Base-by-base conservation (phyloP, 1,284 basidiomycete species). In the Sanghuangporus baumii region DNA sequence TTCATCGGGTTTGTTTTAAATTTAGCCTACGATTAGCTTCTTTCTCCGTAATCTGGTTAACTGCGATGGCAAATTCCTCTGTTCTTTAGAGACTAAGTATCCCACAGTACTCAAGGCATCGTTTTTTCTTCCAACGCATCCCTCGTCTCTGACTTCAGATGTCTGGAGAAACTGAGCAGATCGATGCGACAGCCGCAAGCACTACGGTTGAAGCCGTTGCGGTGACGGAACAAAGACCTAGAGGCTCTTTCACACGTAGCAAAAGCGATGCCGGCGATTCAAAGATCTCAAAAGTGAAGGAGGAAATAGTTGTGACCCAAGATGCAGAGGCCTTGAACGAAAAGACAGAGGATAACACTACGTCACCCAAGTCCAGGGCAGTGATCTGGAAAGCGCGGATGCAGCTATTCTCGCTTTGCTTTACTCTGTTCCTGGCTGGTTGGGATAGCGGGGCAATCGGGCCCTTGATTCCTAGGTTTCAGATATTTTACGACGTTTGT, bases 361-460 rank as follows among this genome's bases (percentile, higher is more conserved):
- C 31, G 26, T 11, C 11, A 16, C 18, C 41, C 6, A 60, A 48
- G 16, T 40, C 52, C 1, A 34, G 18, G n/a, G 59, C 54, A n/a
- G 57, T 60, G 62, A 55, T 43, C 40, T 12, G 60, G 55, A 65
- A 48, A 43, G 64, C 55, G 7, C 58, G 60, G 23, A 38, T 54
- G 12, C 61, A 65, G 36, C 20, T 65, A n/a, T 47, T 51, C 18
- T 20, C 60, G 2, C 52, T 65, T n/a, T 65, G 57, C 31, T 65
- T 62, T 37, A 36, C 50, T 11, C 43, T 65, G 26, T 65, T 65
- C 38, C 50, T 65, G 34, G 64, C 64, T 41, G 64, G 64, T 16
- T 65, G 64, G 64, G 64, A 62, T 55, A 60, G 61, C 23, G 64
- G 60, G n/a, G 59, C 61, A 3, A 20, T 54, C 5, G 64, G 64